Evolutionary conservation across 305 asterid genomes (phyloP), one percentile per base, ranked within the genome.

Genomic region (Lippia alba): DNA sequence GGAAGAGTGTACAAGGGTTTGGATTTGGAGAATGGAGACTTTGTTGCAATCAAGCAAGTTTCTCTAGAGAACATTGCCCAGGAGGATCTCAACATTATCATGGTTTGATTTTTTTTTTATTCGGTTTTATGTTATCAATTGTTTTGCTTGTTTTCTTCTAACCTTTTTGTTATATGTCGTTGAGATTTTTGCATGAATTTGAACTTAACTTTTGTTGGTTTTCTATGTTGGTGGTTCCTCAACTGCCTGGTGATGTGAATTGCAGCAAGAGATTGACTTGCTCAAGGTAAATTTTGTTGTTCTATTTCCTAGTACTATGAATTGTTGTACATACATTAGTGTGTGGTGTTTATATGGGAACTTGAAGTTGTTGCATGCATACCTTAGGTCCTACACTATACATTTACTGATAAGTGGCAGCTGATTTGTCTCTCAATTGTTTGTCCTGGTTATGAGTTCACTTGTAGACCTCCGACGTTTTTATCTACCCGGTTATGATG

Each of bases 11-110:
- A 89, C 83, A 89, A 89, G 82, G 96, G 94, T 41, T 69, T 89
- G 85, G 96, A 89, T 83, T 82, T 89, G 87, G 91, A 89, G 70
- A 89, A 89, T 75, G 96, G 94, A 49, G 96, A 87, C 74, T 87
- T 87, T 75, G 96, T 89, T 46, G 96, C 96, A 55, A 87, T 89
- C 71, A 89, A 89, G 82, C 94, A 89, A 77, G 96, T 89, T 68
- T 24, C 56, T 10, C 16, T 63, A 7, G 16, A 20, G 41, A 46
- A 89, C 74, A 87, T 89, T 71, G 90, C 84, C 45, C 96, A 87
- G 71, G 90, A 85, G 72, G 93, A 89, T 69, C 92, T 89, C 56
- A 84, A 85, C 69, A 70, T 82, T 50, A 87, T 89, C 16, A 89
- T 87, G 93, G 96, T 89, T 40, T 34, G 66, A 6, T 14, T 19